Evolutionary conservation across 2,329 filamentous ascomycete genomes (phyloP).

Genomic region (Claviceps monticola): DNA sequence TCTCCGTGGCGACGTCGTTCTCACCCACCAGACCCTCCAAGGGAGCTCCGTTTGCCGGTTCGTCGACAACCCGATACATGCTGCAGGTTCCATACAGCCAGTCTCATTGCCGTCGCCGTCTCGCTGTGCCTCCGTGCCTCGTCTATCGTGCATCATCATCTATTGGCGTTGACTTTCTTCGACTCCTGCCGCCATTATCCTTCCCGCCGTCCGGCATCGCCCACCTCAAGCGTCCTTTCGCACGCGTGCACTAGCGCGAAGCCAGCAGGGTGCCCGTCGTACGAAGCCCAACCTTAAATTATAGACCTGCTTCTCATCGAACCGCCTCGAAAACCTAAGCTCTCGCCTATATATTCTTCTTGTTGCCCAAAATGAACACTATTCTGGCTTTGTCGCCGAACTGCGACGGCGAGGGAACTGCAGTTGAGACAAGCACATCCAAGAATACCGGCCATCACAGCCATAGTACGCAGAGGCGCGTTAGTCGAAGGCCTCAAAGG

Average conservation of each 20-base stretch:
- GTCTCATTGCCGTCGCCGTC: not conserved
- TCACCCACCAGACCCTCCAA: not conserved
- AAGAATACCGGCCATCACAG: conserved; percentile 19
- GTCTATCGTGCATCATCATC: not conserved
- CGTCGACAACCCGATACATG: not conserved
- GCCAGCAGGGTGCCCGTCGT: not conserved
- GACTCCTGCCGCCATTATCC: too few relatives aligned
- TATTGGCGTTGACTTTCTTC: not conserved
- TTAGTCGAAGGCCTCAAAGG: conserved; percentile 31
- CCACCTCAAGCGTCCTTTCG: not conserved
- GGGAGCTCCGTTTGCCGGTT: not conserved
- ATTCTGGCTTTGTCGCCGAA: not conserved
- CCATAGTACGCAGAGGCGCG: conserved; percentile 23
- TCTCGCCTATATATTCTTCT: not conserved
- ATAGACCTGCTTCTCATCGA: not conserved
- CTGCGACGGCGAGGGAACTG: not conserved
- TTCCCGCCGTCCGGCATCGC: not conserved
- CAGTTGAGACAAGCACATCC: conserved; percentile 5
- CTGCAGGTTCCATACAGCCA: not conserved
- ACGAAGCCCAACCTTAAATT: not conserved
- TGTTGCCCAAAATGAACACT: not conserved
- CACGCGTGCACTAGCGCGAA: not conserved
- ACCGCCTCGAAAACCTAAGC: not conserved
- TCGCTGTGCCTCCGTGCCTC: not conserved
- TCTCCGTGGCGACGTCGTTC: not conserved